Percentiles rank a stretch among this genome's conserved stretches.
These are phyloP conservation scores for Aspergillus sojae DNA, from an alignment of 2,329 filamentous ascomycete species.

Conservation along the genomic window DNA sequence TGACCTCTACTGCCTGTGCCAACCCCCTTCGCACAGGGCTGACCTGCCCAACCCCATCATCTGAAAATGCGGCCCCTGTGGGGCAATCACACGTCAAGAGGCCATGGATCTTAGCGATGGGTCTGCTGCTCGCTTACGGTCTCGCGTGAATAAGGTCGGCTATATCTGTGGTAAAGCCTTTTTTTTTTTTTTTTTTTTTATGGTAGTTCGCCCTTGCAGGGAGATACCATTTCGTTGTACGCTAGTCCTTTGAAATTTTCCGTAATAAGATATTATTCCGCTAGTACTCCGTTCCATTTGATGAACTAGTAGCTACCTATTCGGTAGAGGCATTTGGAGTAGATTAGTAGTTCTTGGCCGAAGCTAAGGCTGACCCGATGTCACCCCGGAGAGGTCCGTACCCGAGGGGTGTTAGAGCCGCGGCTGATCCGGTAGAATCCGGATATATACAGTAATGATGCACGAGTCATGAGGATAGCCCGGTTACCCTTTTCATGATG, in stretches of 20 bases:
- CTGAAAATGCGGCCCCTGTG: conserved; percentile 3
- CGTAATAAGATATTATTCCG: background rate
- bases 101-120: conserved; percentile 1
- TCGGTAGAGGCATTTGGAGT: no score
- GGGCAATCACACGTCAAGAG: background rate
- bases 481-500: background rate
- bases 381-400: background rate
- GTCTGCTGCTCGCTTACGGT: conserved; percentile 7
- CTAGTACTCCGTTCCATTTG: no score
- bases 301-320: no score
- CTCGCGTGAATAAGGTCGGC: background rate
- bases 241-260: background rate
- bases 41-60: conserved; percentile 5
- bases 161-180: background rate
- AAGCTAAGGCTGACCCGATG: background rate
- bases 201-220: no score
- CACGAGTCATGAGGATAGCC: no score
- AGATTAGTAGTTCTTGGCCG: conserved; percentile 1
- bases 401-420: background rate
- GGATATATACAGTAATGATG: no score
- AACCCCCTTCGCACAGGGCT: background rate
- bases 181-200: background rate
- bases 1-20: conserved; percentile 6
- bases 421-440: background rate
- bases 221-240: background rate